Conservation (phyloP, 352 stramenopile genomes). For the Phytophthora capsici region DNA sequence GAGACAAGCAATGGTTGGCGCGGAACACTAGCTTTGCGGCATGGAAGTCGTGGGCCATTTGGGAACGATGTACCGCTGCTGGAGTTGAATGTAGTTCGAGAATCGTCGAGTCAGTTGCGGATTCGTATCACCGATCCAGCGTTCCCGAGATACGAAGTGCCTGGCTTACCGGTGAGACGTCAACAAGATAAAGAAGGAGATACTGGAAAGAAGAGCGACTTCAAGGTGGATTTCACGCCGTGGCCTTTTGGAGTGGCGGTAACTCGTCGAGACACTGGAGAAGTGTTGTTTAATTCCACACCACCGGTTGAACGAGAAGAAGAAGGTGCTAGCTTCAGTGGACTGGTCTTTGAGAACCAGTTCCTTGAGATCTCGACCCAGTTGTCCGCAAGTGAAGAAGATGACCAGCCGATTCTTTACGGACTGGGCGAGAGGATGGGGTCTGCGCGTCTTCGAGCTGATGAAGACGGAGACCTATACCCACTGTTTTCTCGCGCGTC, state of each 20-base stretch:
- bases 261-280: conserved; percentile 53
- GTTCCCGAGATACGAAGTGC: conserved; percentile 77
- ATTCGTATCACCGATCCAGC: conserved; percentile 86
- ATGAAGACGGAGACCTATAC: conserved; percentile 66
- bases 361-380: conserved; percentile 88
- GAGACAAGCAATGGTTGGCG: conserved; percentile 61
- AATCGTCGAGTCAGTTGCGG: conserved; percentile 54
- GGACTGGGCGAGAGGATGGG: conserved; percentile 78
- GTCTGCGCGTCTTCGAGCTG: conserved; percentile 41
- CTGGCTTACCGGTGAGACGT: conserved; percentile 33
- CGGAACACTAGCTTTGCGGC: conserved; percentile 57
- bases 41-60: conserved; percentile 63
- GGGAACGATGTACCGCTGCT: conserved; percentile 77
- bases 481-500: conserved; percentile 63
- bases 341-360: conserved; percentile 86
- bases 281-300: conserved; percentile 89
- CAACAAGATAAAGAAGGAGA: conserved; percentile 1
- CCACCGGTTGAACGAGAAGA: conserved; percentile 43
- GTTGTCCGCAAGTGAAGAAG: conserved; percentile 29
- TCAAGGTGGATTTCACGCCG: conserved; percentile 67
- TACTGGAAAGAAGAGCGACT: conserved; percentile 24
- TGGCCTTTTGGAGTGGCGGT: conserved; percentile 79
- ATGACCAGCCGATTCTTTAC: conserved; percentile 58
- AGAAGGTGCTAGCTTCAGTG: conserved; percentile 50
- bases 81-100: conserved; percentile 64